phyloP scores from a whole-genome alignment of 192 early-diverging fungal genomes.

The Allomyces macrogynus region DNA sequence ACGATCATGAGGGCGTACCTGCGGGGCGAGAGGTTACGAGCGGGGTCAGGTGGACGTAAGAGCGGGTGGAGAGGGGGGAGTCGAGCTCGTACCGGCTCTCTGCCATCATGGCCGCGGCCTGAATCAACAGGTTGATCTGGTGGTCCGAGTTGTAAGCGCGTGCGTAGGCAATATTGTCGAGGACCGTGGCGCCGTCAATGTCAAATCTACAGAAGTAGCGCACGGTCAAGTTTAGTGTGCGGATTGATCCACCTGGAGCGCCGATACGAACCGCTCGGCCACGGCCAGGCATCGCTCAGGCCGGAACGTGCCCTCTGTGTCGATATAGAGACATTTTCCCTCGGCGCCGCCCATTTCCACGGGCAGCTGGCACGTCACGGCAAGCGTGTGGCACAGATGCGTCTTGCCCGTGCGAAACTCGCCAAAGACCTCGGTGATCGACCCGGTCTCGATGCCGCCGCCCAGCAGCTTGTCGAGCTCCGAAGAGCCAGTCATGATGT shows the following conservation, averaged over 20 bases:
- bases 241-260: too few species aligned
- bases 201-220: neutral
- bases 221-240: too few species aligned
- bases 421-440: slow-evolving; percentile 72
- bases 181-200: slow-evolving; percentile 24
- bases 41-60: too few species aligned
- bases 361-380: slow-evolving; percentile 56
- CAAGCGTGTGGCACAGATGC: slow-evolving; percentile 58
- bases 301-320: slow-evolving; percentile 58
- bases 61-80: too few species aligned
- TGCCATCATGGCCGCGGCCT: slow-evolving; percentile 47
- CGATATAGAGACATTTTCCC: slow-evolving; percentile 44
- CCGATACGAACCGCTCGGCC: slow-evolving; percentile 50
- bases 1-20: slow-evolving; percentile 25
- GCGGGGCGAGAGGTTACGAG: too few species aligned
- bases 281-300: slow-evolving; percentile 58
- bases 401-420: slow-evolving; percentile 78
- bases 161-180: slow-evolving; percentile 61
- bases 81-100: slow-evolving; percentile 25
- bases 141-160: slow-evolving; percentile 69
- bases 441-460: slow-evolving; percentile 58
- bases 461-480: slow-evolving; percentile 82
- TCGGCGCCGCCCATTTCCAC: slow-evolving; percentile 46
- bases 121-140: slow-evolving; percentile 57
- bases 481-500: slow-evolving; percentile 72